These are phyloP conservation scores for Bathelium albidoporum DNA, from an alignment of 495 filamentous ascomycete species.

Conservation along the genomic window DNA sequence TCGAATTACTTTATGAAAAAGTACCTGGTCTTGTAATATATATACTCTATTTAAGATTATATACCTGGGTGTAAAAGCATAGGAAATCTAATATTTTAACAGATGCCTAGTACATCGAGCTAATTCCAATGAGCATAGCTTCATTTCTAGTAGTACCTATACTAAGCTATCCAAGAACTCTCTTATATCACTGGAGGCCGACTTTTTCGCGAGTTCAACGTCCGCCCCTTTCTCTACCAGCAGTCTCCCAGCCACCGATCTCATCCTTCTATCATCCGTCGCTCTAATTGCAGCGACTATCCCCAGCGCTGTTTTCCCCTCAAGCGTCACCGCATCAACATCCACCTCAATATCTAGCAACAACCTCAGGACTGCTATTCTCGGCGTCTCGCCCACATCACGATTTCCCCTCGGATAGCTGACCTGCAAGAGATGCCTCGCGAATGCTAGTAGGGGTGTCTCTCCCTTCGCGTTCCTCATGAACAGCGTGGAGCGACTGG, in stretches of 20 bases:
- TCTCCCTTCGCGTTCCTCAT: not conserved
- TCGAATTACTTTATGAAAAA: too few relatives aligned
- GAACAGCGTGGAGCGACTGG: not conserved
- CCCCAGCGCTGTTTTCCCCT: not conserved
- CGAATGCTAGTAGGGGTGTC: not conserved
- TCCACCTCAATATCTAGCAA: not conserved
- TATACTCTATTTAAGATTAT: too few relatives aligned
- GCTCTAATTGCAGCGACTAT: not conserved
- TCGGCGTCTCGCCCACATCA: not conserved
- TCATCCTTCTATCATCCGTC: not conserved
- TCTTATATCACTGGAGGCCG: not conserved
- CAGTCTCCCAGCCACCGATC: not conserved
- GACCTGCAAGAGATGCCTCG: not conserved
- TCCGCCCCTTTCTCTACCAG: not conserved
- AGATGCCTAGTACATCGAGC: too few relatives aligned
- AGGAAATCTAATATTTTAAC: too few relatives aligned
- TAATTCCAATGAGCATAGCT: not conserved
- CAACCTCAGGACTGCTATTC: not conserved
- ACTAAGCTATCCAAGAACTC: not conserved
- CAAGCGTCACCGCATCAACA: not conserved
- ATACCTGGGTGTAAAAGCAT: too few relatives aligned
- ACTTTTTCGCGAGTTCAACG: not conserved
- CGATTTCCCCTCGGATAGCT: not conserved
- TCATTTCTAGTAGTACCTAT: not conserved
- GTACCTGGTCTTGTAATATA: too few relatives aligned